Evolutionary conservation across 768 basidiomycete species (phyloP).

Genomic region (Tricholoma flavovirens): DNA sequence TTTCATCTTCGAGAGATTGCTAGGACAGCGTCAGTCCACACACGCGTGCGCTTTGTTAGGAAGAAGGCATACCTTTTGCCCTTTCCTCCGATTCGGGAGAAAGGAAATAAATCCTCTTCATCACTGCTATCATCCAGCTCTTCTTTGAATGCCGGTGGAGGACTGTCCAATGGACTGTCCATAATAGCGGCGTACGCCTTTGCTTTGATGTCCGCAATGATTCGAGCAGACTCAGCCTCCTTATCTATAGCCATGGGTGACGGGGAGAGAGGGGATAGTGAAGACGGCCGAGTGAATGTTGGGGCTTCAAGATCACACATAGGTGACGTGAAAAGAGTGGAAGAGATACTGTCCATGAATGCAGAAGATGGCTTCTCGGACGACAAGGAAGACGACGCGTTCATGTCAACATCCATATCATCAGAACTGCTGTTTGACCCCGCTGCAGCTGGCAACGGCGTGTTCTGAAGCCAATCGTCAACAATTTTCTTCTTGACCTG

Average conservation of each 20-base stretch:
- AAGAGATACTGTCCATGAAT: background rate
- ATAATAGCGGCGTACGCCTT: conserved; percentile 42
- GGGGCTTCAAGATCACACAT: conserved; percentile 11
- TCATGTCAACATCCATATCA: conserved; percentile 13
- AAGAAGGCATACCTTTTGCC: conserved; percentile 8
- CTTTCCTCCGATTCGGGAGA: conserved; percentile 13
- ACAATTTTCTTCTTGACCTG: conserved; percentile 31
- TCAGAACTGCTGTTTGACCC: conserved; percentile 4
- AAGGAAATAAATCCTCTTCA: conserved; percentile 30
- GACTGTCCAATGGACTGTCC: conserved; percentile 39
- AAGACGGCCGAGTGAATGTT: conserved; percentile 14
- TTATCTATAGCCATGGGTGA: conserved; percentile 31
- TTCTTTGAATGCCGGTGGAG: conserved; percentile 32
- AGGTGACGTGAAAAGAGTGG: conserved; percentile 7
- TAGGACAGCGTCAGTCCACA: background rate
- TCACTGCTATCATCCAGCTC: conserved; percentile 49
- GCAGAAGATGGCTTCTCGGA: background rate
- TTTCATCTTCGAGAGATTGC: background rate
- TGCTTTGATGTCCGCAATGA: conserved; percentile 65
- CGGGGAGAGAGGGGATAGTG: conserved; percentile 17
- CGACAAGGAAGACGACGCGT: background rate
- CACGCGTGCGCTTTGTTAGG: background rate
- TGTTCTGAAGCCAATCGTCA: conserved; percentile 36
- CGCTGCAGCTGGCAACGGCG: conserved; percentile 13
- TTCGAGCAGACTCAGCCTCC: conserved; percentile 43